A percentile compares a stretch with the other conserved stretches of the same genome.
Evolutionary conservation across 2,329 filamentous ascomycete species (phyloP).

Genomic region (Cercospora sp.): DNA sequence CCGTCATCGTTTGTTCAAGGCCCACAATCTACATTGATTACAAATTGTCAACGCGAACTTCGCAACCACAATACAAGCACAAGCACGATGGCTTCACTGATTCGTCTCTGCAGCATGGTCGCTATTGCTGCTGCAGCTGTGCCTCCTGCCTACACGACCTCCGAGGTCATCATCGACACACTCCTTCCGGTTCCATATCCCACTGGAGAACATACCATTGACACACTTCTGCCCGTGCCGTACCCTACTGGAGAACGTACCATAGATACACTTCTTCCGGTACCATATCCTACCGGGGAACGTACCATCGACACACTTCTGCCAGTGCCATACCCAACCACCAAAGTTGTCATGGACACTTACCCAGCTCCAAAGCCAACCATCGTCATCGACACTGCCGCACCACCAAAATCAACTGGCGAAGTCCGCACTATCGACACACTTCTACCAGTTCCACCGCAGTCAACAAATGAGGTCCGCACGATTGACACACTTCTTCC

Average conservation of each 20-base stretch:
- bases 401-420: background rate
- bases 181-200: background rate
- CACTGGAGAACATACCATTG: background rate
- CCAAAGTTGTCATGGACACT: background rate
- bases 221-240: background rate
- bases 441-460: background rate
- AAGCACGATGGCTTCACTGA: background rate
- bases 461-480: too few species aligned
- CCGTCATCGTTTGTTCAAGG: background rate
- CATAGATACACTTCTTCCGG: too few species aligned
- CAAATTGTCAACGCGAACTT: background rate
- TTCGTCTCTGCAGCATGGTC: background rate
- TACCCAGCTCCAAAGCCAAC: background rate
- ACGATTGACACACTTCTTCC: background rate
- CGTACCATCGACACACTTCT: background rate
- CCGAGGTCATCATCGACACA: background rate
- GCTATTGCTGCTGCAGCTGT: background rate
- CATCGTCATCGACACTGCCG: too few species aligned
- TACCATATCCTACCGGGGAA: too few species aligned
- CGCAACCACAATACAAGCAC: background rate
- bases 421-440: background rate
- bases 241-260: too few species aligned
- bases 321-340: background rate
- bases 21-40: background rate
- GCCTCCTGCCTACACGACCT: background rate